These are phyloP conservation scores for Cystobasidium pallidum DNA, from an alignment of 1,284 basidiomycete species.

Conservation along the genomic window DNA sequence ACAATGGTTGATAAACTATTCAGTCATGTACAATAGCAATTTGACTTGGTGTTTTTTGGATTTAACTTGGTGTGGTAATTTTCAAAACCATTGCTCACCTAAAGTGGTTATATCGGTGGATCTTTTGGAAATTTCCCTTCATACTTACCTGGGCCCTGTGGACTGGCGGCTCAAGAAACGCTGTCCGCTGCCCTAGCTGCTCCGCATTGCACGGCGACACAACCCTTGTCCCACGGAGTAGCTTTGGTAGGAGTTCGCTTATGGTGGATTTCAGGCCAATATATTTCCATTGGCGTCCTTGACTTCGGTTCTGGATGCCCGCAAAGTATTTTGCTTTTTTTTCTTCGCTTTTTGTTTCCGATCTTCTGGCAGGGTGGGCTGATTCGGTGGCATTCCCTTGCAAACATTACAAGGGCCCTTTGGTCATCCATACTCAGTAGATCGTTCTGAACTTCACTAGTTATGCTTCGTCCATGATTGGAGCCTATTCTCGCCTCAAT, in stretches of 20 bases:
- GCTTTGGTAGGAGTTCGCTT: constrained; percentile 40
- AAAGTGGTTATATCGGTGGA: no score
- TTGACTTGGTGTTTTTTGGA: no score
- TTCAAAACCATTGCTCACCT: no score
- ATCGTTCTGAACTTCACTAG: no score
- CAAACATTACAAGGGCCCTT: no score
- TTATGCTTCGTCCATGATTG: no score
- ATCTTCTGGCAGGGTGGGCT: constrained; percentile 5
- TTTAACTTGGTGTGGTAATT: no score
- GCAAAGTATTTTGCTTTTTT: constrained; percentile 9
- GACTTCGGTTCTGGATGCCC: constrained; percentile 42
- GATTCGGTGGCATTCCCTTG: no score
- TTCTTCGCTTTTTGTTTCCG: constrained; percentile 5
- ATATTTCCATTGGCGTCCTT: constrained; percentile 43
- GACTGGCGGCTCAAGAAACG: constrained; percentile 43
- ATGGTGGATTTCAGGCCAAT: constrained; percentile 43
- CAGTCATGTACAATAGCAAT: no score
- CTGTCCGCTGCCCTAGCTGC: constrained; percentile 40
- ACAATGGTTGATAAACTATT: no score
- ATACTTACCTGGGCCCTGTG: background rate
- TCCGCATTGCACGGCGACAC: constrained; percentile 45
- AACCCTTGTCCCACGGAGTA: constrained; percentile 14
- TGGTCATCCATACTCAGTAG: no score
- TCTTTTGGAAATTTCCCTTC: background rate
- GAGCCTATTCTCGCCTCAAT: background rate